A percentile compares a stretch with the other conserved stretches of the same genome.
These are phyloP conservation scores for Mycosarcoma maydis DNA, from an alignment of 1,284 basidiomycete genomes.

Conservation along the genomic window DNA sequence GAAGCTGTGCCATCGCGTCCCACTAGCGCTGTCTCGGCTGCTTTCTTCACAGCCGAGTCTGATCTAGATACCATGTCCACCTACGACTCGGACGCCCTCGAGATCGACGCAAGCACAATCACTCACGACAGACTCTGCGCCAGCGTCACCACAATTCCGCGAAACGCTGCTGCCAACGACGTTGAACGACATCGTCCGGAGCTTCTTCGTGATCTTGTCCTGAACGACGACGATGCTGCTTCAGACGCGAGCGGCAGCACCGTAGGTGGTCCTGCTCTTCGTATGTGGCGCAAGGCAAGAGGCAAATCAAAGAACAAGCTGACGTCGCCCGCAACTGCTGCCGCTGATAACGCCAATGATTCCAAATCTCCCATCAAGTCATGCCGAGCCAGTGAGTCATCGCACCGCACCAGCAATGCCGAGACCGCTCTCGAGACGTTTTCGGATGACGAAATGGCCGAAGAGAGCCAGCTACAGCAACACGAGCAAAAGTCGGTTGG, in stretches of 20 bases:
- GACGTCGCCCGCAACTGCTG: neutral
- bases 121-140: constrained; percentile 14
- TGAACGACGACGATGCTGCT: constrained; percentile 10
- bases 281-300: constrained; percentile 50
- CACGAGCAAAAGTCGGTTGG: neutral
- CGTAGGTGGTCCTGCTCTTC: constrained; percentile 46
- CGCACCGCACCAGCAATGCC: constrained; percentile 36
- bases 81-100: constrained; percentile 32
- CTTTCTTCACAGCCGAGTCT: constrained; percentile 45
- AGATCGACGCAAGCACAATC: constrained; percentile 13
- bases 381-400: constrained; percentile 19
- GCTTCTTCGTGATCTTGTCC: constrained; percentile 29
- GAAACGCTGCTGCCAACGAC: neutral
- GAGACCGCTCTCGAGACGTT: constrained; percentile 28
- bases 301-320: constrained; percentile 41
- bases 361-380: neutral
- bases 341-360: too few species aligned
- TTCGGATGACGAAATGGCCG: constrained; percentile 12
- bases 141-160: constrained; percentile 20
- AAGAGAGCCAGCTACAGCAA: neutral
- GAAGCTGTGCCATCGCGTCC: constrained; percentile 14
- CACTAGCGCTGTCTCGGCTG: constrained; percentile 35
- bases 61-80: constrained; percentile 31
- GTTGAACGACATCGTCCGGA: constrained; percentile 51
- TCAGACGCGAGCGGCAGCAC: constrained; percentile 53